Percentiles rank a stretch among this genome's conserved stretches.
Evolutionary conservation across 805 yeast genomes (phyloP).

Genomic region (Candida peoriensis): DNA sequence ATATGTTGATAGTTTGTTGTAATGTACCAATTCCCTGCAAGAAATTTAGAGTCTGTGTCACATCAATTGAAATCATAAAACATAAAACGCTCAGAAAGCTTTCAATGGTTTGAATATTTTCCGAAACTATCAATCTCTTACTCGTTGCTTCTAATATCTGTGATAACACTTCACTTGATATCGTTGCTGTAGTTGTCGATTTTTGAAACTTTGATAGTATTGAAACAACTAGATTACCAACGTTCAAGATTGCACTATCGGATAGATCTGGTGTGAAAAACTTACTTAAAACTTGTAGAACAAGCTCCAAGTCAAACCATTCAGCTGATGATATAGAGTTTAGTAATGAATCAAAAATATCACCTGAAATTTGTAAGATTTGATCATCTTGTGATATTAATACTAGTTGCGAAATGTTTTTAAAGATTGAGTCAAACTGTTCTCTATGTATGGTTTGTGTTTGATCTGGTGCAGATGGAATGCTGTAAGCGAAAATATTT

Average conservation of each 20-base stretch:
- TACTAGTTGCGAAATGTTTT: slow-evolving; percentile 30
- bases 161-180: slow-evolving; percentile 25
- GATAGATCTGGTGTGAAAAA: slow-evolving; percentile 66
- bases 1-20: slow-evolving; percentile 58
- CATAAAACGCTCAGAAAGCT: slow-evolving; percentile 75
- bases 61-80: slow-evolving; percentile 57
- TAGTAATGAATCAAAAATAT: slow-evolving; percentile 60
- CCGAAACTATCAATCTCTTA: slow-evolving; percentile 56
- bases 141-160: slow-evolving; percentile 75
- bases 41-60: slow-evolving; percentile 59
- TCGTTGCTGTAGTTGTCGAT: slow-evolving; percentile 1
- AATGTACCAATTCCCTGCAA: slow-evolving; percentile 38
- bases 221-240: slow-evolving; percentile 60
- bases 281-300: slow-evolving; percentile 62
- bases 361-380: slow-evolving; percentile 71
- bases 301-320: slow-evolving; percentile 22
- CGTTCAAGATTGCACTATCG: slow-evolving; percentile 78
- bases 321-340: slow-evolving; percentile 28
- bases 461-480: slow-evolving; percentile 30
- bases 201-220: slow-evolving; percentile 48
- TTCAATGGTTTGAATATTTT: slow-evolving; percentile 69
- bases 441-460: slow-evolving; percentile 1
- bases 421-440: slow-evolving; percentile 36
- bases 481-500: slow-evolving; percentile 38
- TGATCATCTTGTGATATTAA: slow-evolving; percentile 61